These are phyloP conservation scores for Schwanniomyces yamadae DNA, from an alignment of 805 yeast species.

Conservation along the genomic window DNA sequence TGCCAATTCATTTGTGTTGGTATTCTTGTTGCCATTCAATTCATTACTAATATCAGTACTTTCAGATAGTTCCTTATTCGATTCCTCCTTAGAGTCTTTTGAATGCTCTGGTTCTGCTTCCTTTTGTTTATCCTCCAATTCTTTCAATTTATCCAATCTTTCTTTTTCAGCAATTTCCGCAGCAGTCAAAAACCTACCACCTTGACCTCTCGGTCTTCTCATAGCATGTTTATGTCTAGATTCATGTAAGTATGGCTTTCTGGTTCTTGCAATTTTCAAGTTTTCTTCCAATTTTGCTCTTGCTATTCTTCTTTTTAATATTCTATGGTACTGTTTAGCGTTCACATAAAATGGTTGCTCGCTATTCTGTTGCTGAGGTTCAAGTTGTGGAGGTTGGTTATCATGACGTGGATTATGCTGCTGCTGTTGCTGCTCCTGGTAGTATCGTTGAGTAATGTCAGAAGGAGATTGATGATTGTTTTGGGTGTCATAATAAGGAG, in stretches of 20 bases:
- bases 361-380: slow-evolving; percentile 17
- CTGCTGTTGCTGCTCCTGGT: slow-evolving; percentile 12
- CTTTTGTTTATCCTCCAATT: slow-evolving; percentile 24
- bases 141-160: slow-evolving; percentile 37
- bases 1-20: neutral
- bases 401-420: slow-evolving; percentile 13
- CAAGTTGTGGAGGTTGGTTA: slow-evolving; percentile 7
- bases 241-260: slow-evolving; percentile 93
- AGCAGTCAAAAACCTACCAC: slow-evolving; percentile 94
- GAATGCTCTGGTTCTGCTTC: slow-evolving; percentile 4
- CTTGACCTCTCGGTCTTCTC: slow-evolving; percentile 99
- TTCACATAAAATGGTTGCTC: slow-evolving; percentile 97
- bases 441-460: slow-evolving; percentile 8
- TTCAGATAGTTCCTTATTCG: neutral
- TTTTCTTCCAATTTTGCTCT: slow-evolving; percentile 90
- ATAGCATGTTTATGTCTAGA: slow-evolving; percentile 98
- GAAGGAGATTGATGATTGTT: slow-evolving; percentile 13
- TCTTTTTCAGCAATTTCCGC: slow-evolving; percentile 57
- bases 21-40: neutral
- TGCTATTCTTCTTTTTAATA: slow-evolving; percentile 88
- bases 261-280: slow-evolving; percentile 80
- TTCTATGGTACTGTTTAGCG: slow-evolving; percentile 96
- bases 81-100: slow-evolving; percentile 2
- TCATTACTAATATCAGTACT: neutral
- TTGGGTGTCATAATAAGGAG: slow-evolving; percentile 21